Evolutionary conservation across 345 rosid species (phyloP), one percentile per base, ranked within the genome.

Genomic region (Turritis glabra): DNA sequence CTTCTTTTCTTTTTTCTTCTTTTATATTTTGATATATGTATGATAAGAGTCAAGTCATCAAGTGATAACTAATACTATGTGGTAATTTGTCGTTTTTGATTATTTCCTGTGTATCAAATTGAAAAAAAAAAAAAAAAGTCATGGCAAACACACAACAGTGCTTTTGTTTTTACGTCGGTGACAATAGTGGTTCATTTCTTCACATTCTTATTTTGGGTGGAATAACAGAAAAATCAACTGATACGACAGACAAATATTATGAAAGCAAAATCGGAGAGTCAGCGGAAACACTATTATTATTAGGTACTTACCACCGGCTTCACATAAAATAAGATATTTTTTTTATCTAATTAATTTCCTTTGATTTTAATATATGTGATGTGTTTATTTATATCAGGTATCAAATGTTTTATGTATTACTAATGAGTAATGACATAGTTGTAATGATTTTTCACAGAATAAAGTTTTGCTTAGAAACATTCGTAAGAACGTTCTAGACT

Each of bases 131-230:
- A 53, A 10, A n/a, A 27, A 8, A n/a, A n/a, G n/a, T n/a, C n/a
- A n/a, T n/a, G n/a, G n/a, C n/a, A n/a, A n/a, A n/a, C n/a, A n/a
- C n/a, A n/a, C n/a, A n/a, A 29, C 25, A 63, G 55, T 52, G 37
- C 1, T 40, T 48, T 71, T 59, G 1, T n/a, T 25, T 41, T 40
- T 13, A 47, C 65, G 77, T 74, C 77, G 66, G 71, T 53, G 13
- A 73, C 63, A 18, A 61, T 8, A 27, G 25, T 52, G 48, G 19
- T 64, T 30, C 37, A 29, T 12, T 72, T 21, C 69, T 72, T 38
- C 61, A 51, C 69, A 62, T 62, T 61, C 21, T 38, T 17, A 10
- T 13, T 11, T 53, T n/a, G 18, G 33, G 63, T 72, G 46, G 21
- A 40, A 27, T 35, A 4, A 32, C 32, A 46, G 15, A 21, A 13